phyloP scores from a whole-genome alignment of 2,329 filamentous ascomycete species.

The Xenoacremonium recifei region DNA sequence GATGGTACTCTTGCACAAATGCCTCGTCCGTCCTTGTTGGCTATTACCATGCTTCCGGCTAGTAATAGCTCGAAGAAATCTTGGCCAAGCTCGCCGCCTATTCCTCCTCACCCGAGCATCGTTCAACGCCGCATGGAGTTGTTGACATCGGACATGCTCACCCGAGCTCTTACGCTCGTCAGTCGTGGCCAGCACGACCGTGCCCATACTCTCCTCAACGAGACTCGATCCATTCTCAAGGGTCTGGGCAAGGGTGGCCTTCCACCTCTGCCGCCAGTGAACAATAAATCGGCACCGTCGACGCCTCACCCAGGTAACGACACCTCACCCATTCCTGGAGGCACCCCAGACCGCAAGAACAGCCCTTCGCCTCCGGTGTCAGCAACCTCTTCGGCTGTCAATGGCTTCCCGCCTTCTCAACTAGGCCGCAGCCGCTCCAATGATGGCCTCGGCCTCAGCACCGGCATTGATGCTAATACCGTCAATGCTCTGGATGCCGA shows the following conservation, averaged over 20 bases:
- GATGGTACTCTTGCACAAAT: constrained; percentile 85
- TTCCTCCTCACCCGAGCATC: constrained; percentile 91
- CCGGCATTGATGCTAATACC: constrained; percentile 79
- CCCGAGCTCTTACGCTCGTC: constrained; percentile 84
- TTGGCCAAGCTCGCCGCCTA: constrained; percentile 69
- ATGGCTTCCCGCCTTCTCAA: constrained; percentile 39
- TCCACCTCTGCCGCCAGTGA: constrained; percentile 75
- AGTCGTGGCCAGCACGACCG: constrained; percentile 90
- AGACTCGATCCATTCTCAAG: constrained; percentile 93
- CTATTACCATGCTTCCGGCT: constrained; percentile 91
- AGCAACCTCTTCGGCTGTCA: constrained; percentile 39
- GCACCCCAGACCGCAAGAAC: constrained; percentile 54
- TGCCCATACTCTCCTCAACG: constrained; percentile 85
- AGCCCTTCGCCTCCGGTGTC: constrained; percentile 55
- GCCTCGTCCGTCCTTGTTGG: constrained; percentile 83
- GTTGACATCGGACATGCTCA: constrained; percentile 96
- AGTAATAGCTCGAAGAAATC: constrained; percentile 61
- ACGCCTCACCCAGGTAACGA: constrained; percentile 49
- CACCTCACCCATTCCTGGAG: constrained; percentile 39
- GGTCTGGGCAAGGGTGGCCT: constrained; percentile 93
- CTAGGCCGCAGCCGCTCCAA: constrained; percentile 53
- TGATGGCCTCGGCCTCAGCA: constrained; percentile 58
- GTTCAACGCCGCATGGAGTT: constrained; percentile 98
- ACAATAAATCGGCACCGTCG: constrained; percentile 42
- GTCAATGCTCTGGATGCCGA: constrained; percentile 88